A percentile compares a stretch with the other conserved stretches of the same genome.
These are phyloP conservation scores for Aspergillus brasiliensis DNA, from an alignment of 2,329 filamentous ascomycete species.

Conservation along the genomic window DNA sequence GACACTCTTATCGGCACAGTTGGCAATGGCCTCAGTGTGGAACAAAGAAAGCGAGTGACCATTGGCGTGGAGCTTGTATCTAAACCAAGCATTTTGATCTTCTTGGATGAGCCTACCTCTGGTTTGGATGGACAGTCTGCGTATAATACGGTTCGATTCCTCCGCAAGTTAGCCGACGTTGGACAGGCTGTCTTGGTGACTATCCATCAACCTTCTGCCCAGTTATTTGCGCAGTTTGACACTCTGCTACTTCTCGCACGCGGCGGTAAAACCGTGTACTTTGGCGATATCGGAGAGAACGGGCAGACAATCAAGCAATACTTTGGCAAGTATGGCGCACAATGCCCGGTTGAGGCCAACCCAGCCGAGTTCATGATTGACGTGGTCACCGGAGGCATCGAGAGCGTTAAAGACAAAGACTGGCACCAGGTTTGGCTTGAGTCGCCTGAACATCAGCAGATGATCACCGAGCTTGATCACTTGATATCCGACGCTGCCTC, in stretches of 20 bases:
- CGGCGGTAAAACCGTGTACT: conserved; percentile 66
- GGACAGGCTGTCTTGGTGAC: conserved; percentile 90
- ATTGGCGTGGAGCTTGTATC: conserved; percentile 90
- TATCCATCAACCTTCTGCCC: conserved; percentile 88
- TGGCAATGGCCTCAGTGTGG: conserved; percentile 68
- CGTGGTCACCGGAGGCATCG: conserved; percentile 24
- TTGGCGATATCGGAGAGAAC: conserved; percentile 62
- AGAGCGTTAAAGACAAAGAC: background rate
- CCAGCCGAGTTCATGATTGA: conserved; percentile 71
- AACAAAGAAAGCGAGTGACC: conserved; percentile 71
- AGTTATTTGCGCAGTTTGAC: conserved; percentile 82
- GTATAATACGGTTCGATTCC: conserved; percentile 80
- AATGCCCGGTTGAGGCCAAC: conserved; percentile 59
- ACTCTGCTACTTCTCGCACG: conserved; percentile 61
- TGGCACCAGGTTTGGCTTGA: background rate
- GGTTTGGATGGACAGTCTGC: conserved; percentile 88
- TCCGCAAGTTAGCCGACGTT: conserved; percentile 81
- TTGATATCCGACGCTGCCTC: background rate
- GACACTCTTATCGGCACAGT: conserved; percentile 84
- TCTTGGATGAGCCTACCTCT: conserved; percentile 90
- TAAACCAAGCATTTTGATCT: conserved; percentile 82
- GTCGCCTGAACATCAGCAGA: background rate
- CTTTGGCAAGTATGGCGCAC: conserved; percentile 61
- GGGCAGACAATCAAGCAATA: conserved; percentile 58
- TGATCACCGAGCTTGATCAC: background rate